Evolutionary conservation across 768 basidiomycete species (phyloP), one percentile per base, ranked within the genome.

Genomic region (Panaeolus papilionaceus): DNA sequence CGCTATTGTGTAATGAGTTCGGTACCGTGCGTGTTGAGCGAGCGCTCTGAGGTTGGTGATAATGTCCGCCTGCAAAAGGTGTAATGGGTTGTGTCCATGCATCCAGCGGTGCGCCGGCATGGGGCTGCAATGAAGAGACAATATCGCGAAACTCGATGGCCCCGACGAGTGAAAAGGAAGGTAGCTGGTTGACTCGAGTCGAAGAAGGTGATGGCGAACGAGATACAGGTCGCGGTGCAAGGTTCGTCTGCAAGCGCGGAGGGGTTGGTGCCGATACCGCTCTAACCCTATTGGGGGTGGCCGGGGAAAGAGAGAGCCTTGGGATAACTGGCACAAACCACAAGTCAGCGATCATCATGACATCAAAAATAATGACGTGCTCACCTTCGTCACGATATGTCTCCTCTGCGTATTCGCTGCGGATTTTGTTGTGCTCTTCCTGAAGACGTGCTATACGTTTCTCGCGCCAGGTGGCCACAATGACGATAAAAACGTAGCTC

Each of bases 91-190:
- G 86, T 62, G 92, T 91, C 70, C 94, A 94, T 3, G 88, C 80
- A 67, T 78, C 83, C 61, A 94, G 80, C 0, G 88, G 85, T 0
- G 82, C 82, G 2, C 87, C 84, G 10, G 91, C 90, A 72, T 96
- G 89, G 62, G 84, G 83, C 69, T 89, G 88, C 26, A 99, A 82
- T 0, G 92, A 90, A 11, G 92, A 85, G 23, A 99, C 92, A 26
- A 98, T 92, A 67, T 96, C 91, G 18, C 96, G 86, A 79, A 99
- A 99, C 78, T 99, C 98, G 51, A 99, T 86, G 0, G 98, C 98
- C 9, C 97, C 95, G 4, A 99, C 87, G 1, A 99, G 86, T 2
- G 97, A 98, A 73, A 95, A 95, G 0, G 92, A 93, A 2, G 92
- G 92, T 78, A 94, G 85, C 68, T 88, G 86, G 10, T 78, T 76